These are phyloP conservation scores for Penicillium longicatenatum DNA, from an alignment of 495 filamentous ascomycete species.

Conservation along the genomic window DNA sequence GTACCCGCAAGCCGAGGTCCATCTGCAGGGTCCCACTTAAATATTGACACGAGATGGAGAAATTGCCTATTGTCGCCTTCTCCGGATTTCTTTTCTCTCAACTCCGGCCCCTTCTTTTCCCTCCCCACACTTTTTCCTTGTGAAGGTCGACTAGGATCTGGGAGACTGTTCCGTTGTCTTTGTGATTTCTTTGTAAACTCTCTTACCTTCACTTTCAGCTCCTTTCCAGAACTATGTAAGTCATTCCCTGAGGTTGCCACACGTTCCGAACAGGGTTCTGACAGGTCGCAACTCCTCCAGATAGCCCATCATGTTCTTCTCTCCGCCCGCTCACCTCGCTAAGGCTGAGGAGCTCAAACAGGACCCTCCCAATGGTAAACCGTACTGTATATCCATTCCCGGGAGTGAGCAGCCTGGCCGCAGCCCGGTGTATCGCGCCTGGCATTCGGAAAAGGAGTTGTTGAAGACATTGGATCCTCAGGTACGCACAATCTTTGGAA, in stretches of 20 bases:
- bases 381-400: slow-evolving; percentile 65
- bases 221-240: neutral
- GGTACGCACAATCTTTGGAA: slow-evolving; percentile 37
- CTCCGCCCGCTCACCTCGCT: slow-evolving; percentile 41
- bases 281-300: slow-evolving; percentile 3
- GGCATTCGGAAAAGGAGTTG: slow-evolving; percentile 70
- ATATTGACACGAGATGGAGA: slow-evolving; percentile 16
- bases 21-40: slow-evolving; percentile 10
- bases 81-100: slow-evolving; percentile 18
- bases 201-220: neutral
- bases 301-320: slow-evolving; percentile 43
- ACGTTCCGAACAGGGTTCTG: neutral
- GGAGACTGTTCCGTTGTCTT: slow-evolving; percentile 4
- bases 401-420: slow-evolving; percentile 73
- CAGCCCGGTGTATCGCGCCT: slow-evolving; percentile 79
- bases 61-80: slow-evolving; percentile 21
- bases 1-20: slow-evolving; percentile 29
- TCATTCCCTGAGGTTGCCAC: slow-evolving; percentile 7
- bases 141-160: slow-evolving; percentile 3
- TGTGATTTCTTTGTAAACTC: slow-evolving; percentile 1
- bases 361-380: slow-evolving; percentile 46
- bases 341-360: slow-evolving; percentile 44
- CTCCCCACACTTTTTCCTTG: slow-evolving; percentile 14
- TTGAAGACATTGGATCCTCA: slow-evolving; percentile 74
- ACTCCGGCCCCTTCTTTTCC: slow-evolving; percentile 9